Evolutionary conservation across 2,329 filamentous ascomycete genomes (phyloP), one percentile per base, ranked within the genome.

Genomic region (Fusarium neocosmosporiellum): DNA sequence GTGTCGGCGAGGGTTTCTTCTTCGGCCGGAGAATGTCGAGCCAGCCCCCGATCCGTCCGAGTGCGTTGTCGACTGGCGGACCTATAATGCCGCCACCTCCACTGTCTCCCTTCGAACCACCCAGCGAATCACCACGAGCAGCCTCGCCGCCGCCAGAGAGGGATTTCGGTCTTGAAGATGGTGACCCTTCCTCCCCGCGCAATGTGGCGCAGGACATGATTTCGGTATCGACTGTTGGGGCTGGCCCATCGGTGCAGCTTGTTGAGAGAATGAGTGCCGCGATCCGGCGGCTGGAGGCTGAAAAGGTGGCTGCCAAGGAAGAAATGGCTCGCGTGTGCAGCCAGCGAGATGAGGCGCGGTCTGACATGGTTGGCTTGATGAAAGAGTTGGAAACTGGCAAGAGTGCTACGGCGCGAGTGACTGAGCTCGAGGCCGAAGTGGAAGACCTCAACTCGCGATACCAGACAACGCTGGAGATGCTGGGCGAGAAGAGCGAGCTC

Each of bases 191-290:
- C 1, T 92, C 90, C 4, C 91, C 91, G 1, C 90, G 90, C 41
- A 91, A 92, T 66, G 90, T 92, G 8, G 88, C 93, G 67, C 93
- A 95, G 75, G 95, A 98, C 77, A 93, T 97, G 85, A 89, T 96
- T 33, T 97, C 94, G 2, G 93, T 94, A 8, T 97, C 95, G 1
- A 98, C 96, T 0, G 93, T 94, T 10, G 96, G 92, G 0, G 95
- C 96, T 0, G 96, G 96, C 0, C 96, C 96, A 0, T 96, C 93
- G 0, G 96, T 99, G 2, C 96, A 98, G 82, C 89, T 99, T 1
- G 95, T 99, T 18, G 96, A 98, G 83, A 90, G 96, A 61, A 97
- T 99, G 94, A 97, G 94, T 78, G 94, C 95, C 4, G 94, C 95
- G 0, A 95, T 99, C 50, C 93, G 96, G 11, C 90, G 96, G 7